phyloP scores from a whole-genome alignment of 2,329 filamentous ascomycete species.

The Aspergillus spinulosporus region DNA sequence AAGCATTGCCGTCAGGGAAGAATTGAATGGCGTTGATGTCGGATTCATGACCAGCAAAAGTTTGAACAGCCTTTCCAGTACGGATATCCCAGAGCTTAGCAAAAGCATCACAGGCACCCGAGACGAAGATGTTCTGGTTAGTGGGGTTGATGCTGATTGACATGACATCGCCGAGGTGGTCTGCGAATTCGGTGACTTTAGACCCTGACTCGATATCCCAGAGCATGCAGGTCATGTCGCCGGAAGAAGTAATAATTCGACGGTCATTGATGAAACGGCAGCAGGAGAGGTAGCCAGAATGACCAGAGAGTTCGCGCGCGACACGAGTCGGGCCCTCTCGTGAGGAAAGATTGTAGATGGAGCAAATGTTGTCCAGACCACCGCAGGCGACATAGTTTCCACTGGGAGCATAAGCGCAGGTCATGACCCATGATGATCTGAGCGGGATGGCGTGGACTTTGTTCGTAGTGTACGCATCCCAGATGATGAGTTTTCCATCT shows the following conservation, averaged over 20 bases:
- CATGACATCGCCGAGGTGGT: conserved; percentile 98
- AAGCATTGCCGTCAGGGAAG: conserved; percentile 98
- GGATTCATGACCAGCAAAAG: conserved; percentile 96
- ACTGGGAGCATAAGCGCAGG: conserved; percentile 96
- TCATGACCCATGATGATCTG: conserved; percentile 99
- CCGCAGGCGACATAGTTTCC: conserved; percentile 98
- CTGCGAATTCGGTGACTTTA: conserved; percentile 96
- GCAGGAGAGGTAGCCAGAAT: conserved; percentile 96
- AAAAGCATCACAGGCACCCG: conserved; percentile 97
- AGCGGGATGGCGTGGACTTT: conserved; percentile 98
- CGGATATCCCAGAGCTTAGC: conserved; percentile 99
- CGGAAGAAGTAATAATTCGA: conserved; percentile 94
- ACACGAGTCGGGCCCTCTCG: conserved; percentile 94
- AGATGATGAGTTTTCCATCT: conserved; percentile 99
- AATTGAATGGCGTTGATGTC: conserved; percentile 99
- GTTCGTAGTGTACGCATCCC: conserved; percentile 99
- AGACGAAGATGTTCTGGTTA: conserved; percentile 98
- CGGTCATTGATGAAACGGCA: conserved; percentile 99
- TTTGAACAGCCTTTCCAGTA: conserved; percentile 96
- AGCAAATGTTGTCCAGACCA: conserved; percentile 99
- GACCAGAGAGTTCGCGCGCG: conserved; percentile 90
- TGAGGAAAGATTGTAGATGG: conserved; percentile 97
- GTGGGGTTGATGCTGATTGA: conserved; percentile 99
- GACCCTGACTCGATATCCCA: conserved; percentile 99
- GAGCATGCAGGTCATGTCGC: conserved; percentile 99